Evolutionary conservation across 2,329 filamentous ascomycete genomes (phyloP).

Genomic region (Colletotrichum chlorophyti): DNA sequence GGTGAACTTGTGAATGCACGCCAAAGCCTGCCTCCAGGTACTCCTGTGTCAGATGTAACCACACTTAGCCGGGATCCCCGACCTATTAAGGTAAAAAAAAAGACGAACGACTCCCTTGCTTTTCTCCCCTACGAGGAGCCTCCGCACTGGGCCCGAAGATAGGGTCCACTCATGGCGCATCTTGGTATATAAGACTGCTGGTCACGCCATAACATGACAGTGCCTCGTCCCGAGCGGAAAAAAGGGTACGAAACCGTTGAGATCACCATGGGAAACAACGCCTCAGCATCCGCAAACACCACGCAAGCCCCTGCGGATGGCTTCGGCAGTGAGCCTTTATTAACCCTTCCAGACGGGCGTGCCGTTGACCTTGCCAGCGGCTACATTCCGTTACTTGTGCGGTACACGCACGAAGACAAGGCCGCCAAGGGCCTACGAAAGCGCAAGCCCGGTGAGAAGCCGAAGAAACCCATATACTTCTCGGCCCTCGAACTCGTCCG

Average conservation of each 20-base stretch:
- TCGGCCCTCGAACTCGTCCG: background rate
- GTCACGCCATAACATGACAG: background rate
- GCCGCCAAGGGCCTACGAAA: conserved; percentile 9
- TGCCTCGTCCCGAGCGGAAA: background rate
- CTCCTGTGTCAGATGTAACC: no score
- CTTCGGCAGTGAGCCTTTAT: background rate
- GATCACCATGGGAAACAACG: background rate
- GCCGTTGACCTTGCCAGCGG: background rate
- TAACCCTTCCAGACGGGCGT: background rate
- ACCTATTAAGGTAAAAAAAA: no score
- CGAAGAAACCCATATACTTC: background rate
- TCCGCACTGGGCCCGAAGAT: background rate
- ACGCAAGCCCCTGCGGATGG: background rate
- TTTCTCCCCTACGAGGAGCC: background rate
- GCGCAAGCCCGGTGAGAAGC: background rate
- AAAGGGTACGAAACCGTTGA: background rate
- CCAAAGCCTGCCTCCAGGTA: no score
- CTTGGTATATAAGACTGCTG: background rate
- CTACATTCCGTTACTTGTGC: background rate
- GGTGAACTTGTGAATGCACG: no score
- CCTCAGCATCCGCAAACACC: background rate
- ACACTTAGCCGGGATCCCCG: no score
- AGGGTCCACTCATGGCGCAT: background rate
- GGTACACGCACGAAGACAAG: conserved; percentile 12
- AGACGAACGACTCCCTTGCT: no score